Conservation (phyloP, 805 yeast species). For the Candida saitoana region DNA sequence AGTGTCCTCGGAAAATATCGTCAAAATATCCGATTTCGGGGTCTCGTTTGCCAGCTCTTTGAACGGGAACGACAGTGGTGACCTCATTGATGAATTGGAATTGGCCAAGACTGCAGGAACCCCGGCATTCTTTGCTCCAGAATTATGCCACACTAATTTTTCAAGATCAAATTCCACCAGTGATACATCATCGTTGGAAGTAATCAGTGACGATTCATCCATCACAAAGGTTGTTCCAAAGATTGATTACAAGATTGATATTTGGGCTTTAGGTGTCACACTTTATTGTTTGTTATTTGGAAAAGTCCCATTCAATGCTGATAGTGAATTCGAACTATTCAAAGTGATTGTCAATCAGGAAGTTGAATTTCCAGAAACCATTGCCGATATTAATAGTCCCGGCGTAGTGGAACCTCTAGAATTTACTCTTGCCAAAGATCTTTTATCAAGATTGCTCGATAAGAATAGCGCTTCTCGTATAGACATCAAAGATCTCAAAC, state of each 20-base stretch:
- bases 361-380: conserved; percentile 51
- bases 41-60: conserved; percentile 70
- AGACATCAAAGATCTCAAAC: conserved; percentile 66
- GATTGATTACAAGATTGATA: conserved; percentile 80
- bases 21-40: conserved; percentile 95
- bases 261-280: conserved; percentile 97
- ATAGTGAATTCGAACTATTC: conserved; percentile 79
- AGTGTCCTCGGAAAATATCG: conserved; percentile 62
- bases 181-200: conserved; percentile 25
- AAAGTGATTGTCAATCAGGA: conserved; percentile 68
- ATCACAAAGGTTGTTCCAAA: conserved; percentile 34
- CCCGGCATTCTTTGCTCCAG: conserved; percentile 96
- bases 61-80: conserved; percentile 42
- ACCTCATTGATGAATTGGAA: conserved; percentile 56
- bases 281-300: conserved; percentile 86
- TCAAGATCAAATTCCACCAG: conserved; percentile 36
- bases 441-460: conserved; percentile 56
- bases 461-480: conserved; percentile 70
- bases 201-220: conserved; percentile 16
- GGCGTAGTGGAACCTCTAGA: conserved; percentile 40
- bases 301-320: conserved; percentile 82
- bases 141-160: conserved; percentile 66
- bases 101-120: conserved; percentile 96
- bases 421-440: conserved; percentile 48
- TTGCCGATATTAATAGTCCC: conserved; percentile 34